phyloP scores from a whole-genome alignment of 75 land plant genomes.

The Chamaecyparis obtusa region DNA sequence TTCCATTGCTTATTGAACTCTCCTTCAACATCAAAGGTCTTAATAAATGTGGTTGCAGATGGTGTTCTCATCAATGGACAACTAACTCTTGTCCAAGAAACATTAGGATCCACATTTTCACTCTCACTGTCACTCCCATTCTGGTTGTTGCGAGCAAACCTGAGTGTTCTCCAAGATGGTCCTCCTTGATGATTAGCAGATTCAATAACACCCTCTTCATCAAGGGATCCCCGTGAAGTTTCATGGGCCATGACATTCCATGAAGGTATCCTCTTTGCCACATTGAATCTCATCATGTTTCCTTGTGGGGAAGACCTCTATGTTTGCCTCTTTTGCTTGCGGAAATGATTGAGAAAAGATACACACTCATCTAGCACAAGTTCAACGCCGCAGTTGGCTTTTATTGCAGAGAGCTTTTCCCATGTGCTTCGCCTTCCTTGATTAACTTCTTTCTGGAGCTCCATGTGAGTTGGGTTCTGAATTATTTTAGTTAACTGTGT shows the following conservation, averaged over 20 bases:
- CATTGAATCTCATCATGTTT: background rate
- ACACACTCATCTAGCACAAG: slow-evolving; percentile 50
- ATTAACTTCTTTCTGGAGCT: slow-evolving; percentile 38
- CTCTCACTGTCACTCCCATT: slow-evolving; percentile 29
- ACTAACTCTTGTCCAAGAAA: slow-evolving; percentile 30
- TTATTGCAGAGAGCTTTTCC: slow-evolving; percentile 45
- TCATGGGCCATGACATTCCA: slow-evolving; percentile 20
- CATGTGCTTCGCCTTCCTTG: slow-evolving; percentile 36
- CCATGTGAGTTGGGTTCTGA: slow-evolving; percentile 31
- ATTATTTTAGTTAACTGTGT: slow-evolving; percentile 41
- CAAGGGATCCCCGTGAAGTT: slow-evolving; percentile 18
- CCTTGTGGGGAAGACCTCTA: slow-evolving; percentile 1
- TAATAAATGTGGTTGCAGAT: slow-evolving; percentile 25
- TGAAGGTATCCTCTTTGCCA: slow-evolving; percentile 27
- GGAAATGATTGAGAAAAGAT: slow-evolving; percentile 19
- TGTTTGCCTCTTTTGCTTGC: slow-evolving; percentile 6
- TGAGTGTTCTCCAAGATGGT: slow-evolving; percentile 13
- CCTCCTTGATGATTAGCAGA: slow-evolving; percentile 16
- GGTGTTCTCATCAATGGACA: slow-evolving; percentile 32
- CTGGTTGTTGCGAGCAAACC: background rate
- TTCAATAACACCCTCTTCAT: slow-evolving; percentile 18
- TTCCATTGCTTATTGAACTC: slow-evolving; percentile 16
- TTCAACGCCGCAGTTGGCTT: slow-evolving; percentile 48
- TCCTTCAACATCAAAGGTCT: slow-evolving; percentile 47
- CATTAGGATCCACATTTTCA: slow-evolving; percentile 9